Conservation (phyloP, 2,329 filamentous ascomycete genomes). For the Penicillium janthinellum region DNA sequence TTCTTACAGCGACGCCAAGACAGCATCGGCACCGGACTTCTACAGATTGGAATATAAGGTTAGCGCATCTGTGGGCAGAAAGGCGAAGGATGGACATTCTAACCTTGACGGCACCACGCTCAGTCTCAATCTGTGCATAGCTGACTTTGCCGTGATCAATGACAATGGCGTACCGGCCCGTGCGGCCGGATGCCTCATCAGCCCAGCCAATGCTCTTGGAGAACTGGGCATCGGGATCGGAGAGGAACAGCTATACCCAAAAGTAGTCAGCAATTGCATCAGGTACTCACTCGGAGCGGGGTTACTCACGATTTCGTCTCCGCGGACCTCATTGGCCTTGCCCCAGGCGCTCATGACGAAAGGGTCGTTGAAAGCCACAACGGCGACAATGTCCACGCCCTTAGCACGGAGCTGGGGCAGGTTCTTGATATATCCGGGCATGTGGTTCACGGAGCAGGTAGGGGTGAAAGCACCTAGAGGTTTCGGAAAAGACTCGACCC, state of each 20-base stretch:
- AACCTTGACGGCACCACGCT: slow-evolving; percentile 38
- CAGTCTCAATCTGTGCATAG: slow-evolving; percentile 74
- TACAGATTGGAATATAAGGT: slow-evolving; percentile 4
- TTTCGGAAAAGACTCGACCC: neutral
- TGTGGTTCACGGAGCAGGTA: slow-evolving; percentile 76
- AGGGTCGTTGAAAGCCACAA: slow-evolving; percentile 79
- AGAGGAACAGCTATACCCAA: slow-evolving; percentile 66
- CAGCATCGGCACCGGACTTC: slow-evolving; percentile 37
- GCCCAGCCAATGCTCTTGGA: slow-evolving; percentile 75
- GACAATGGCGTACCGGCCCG: slow-evolving; percentile 75
- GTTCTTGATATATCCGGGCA: slow-evolving; percentile 76
- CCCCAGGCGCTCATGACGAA: slow-evolving; percentile 87
- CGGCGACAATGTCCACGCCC: slow-evolving; percentile 76
- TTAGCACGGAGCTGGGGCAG: slow-evolving; percentile 70
- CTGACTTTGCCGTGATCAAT: slow-evolving; percentile 78
- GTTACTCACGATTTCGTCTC: slow-evolving; percentile 61
- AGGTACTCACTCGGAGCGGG: neutral
- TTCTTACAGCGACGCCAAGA: slow-evolving; percentile 36
- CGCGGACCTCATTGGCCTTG: slow-evolving; percentile 77
- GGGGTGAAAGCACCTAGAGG: slow-evolving; percentile 74
- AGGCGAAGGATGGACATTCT: neutral
- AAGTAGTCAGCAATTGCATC: neutral
- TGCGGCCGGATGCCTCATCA: slow-evolving; percentile 58
- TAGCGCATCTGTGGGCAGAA: neutral
- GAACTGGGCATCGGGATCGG: slow-evolving; percentile 71